Base-by-base conservation (phyloP, 306 rosid genomes). In the Malus asiatica region DNA sequence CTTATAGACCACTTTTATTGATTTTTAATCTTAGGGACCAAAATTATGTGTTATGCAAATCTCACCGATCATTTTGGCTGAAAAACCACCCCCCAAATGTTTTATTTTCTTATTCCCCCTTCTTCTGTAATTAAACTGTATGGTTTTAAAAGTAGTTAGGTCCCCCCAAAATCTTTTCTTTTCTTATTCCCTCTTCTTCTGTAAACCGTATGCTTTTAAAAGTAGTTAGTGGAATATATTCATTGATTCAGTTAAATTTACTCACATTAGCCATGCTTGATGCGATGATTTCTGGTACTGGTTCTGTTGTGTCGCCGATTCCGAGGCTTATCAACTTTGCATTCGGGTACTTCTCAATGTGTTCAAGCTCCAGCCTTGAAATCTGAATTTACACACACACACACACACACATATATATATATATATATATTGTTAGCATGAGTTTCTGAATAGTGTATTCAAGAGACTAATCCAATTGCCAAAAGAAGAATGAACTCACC, bases 291-390 rank as follows among this genome's bases (percentile, higher is more conserved):
- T 82, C 60, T 68, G 93, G 93, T 30, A 91, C 74, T n/a, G 92
- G 97, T 77, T 87, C 76, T 70, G 97, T 86, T 40, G 97, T 91
- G 70, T 89, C 92, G 59, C 97, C 93, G 76, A 89, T 70, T 64
- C 93, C 93, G 33, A 87, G 93, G 86, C 89, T 84, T 68, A 91
- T 87, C 71, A 91, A 66, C 64, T 87, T 76, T 57, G 88, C 93
- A 74, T 86, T 75, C 45, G 93, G 92, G 78, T 84, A 78, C 87
- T 86, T 89, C 78, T 84, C 72, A 33, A 81, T 48, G 83, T 91
- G 92, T 77, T 79, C 55, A 51, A 51, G 55, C 20, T 51, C 55
- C 55, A 51, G 55, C 55, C 55, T 51, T 15, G 55, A 51, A 51
- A 51, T 51, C 55, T 51, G 18, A 51, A 51, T 16, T 51, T 16